A percentile compares a stretch with the other conserved stretches of the same genome.
phyloP scores from a whole-genome alignment of 108 stramenopile genomes.

The Stephanodiscus triporus region DNA sequence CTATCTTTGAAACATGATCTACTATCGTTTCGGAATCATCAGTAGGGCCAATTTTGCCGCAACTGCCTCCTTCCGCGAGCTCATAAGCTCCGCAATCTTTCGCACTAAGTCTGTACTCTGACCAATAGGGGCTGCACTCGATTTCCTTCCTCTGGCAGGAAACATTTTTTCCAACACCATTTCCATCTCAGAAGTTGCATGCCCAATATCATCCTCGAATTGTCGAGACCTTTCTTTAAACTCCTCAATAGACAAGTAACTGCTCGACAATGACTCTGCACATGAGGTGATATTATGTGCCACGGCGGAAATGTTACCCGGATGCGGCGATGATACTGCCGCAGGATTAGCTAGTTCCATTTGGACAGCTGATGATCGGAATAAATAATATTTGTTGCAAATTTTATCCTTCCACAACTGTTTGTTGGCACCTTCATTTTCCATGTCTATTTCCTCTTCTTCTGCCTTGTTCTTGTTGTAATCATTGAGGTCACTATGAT shows the following conservation, averaged over 20 bases:
- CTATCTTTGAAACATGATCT: not conserved
- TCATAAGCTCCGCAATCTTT: slow-evolving; percentile 25
- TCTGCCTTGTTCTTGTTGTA: not conserved
- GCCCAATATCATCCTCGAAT: slow-evolving; percentile 22
- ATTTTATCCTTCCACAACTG: slow-evolving; percentile 14
- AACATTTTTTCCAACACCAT: slow-evolving; percentile 23
- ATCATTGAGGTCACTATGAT: not conserved
- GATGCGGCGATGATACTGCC: slow-evolving; percentile 6
- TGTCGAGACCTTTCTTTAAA: slow-evolving; percentile 5
- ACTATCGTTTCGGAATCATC: slow-evolving; percentile 29
- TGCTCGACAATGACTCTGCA: slow-evolving; percentile 18
- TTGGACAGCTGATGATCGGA: slow-evolving; percentile 4
- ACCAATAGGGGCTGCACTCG: not conserved
- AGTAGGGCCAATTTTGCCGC: slow-evolving; percentile 21
- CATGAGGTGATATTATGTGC: slow-evolving; percentile 18
- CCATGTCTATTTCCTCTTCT: slow-evolving; percentile 3
- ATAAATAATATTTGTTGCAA: not conserved
- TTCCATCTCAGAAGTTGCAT: slow-evolving; percentile 22
- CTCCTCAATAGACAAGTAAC: slow-evolving; percentile 21
- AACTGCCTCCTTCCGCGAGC: slow-evolving; percentile 33
- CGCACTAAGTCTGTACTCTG: slow-evolving; percentile 5
- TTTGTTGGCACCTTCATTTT: not conserved
- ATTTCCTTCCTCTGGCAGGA: slow-evolving; percentile 27
- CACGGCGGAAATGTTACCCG: not conserved
- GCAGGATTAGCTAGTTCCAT: slow-evolving; percentile 13